phyloP scores from a whole-genome alignment of 1,139 yeast genomes.

The Debaryomyces sp. region DNA sequence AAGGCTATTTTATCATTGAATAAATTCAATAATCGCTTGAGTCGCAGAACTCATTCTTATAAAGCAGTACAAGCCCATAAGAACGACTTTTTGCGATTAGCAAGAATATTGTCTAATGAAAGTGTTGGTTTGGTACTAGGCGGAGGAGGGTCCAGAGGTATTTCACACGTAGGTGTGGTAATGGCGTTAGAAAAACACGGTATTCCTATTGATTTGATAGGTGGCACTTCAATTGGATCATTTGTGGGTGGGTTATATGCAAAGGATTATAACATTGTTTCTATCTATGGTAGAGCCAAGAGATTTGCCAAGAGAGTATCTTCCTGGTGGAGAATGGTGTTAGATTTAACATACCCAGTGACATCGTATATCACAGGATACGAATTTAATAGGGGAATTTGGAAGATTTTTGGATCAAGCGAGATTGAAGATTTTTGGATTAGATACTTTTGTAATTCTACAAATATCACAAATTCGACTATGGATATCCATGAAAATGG shows the following conservation, averaged over 20 bases:
- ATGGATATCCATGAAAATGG: slow-evolving; percentile 95
- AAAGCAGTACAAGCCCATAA: slow-evolving; percentile 65
- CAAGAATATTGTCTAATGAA: slow-evolving; percentile 86
- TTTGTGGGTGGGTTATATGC: slow-evolving; percentile 96
- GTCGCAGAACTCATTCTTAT: slow-evolving; percentile 25
- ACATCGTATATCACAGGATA: slow-evolving; percentile 96
- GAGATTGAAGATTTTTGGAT: slow-evolving; percentile 98
- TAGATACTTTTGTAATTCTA: slow-evolving; percentile 83
- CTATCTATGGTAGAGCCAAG: slow-evolving; percentile 88
- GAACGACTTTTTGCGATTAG: slow-evolving; percentile 85
- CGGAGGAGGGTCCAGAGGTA: slow-evolving; percentile 97
- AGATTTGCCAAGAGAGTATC: slow-evolving; percentile 82
- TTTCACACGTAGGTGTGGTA: slow-evolving; percentile 90
- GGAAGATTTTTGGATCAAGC: slow-evolving; percentile 92
- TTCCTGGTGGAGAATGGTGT: slow-evolving; percentile 79
- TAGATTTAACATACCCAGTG: slow-evolving; percentile 90
- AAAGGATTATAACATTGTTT: slow-evolving; percentile 85
- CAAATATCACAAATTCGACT: slow-evolving; percentile 93
- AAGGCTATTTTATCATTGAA: slow-evolving; percentile 29
- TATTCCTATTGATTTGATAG: slow-evolving; percentile 89
- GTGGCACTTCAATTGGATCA: slow-evolving; percentile 96
- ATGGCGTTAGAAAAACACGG: slow-evolving; percentile 92
- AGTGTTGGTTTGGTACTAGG: slow-evolving; percentile 94
- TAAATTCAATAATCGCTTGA: slow-evolving; percentile 21
- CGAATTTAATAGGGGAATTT: slow-evolving; percentile 93